phyloP scores from a whole-genome alignment of 768 basidiomycete species.

The Tulasnella calospora region DNA sequence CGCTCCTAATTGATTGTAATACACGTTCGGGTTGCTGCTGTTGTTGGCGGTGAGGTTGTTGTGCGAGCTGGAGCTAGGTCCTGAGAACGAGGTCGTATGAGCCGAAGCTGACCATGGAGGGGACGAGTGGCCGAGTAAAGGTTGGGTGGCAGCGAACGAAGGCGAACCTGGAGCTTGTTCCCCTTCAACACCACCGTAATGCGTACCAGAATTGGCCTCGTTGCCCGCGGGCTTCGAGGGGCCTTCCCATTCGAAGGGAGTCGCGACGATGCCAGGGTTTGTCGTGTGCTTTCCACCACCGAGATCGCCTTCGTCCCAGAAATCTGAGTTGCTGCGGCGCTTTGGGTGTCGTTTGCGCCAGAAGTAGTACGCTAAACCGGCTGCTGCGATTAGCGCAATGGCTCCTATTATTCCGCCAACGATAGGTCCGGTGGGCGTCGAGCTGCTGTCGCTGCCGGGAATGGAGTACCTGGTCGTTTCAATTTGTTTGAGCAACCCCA shows the following conservation, averaged over 20 bases:
- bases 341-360: not conserved
- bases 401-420: not conserved
- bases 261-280: not conserved
- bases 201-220: not conserved
- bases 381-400: not conserved
- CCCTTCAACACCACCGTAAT: not conserved
- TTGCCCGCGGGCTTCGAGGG: not conserved
- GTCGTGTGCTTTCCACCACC: not conserved
- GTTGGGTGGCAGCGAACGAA: not conserved
- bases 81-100: not conserved
- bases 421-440: not conserved
- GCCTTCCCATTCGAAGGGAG: slow-evolving; percentile 10
- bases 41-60: not conserved
- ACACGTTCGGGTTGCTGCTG: not conserved
- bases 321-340: not conserved
- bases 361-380: not conserved
- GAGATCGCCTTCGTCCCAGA: slow-evolving; percentile 9
- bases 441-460: not conserved
- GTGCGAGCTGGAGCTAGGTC: not conserved
- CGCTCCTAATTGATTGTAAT: not conserved
- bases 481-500: not conserved
- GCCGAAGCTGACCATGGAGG: not conserved
- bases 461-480: not conserved
- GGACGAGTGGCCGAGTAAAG: not conserved
- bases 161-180: slow-evolving; percentile 9